Evolutionary conservation across 352 stramenopile species (phyloP), one percentile per base, ranked within the genome.

Genomic region (Lagenidium giganteum): DNA sequence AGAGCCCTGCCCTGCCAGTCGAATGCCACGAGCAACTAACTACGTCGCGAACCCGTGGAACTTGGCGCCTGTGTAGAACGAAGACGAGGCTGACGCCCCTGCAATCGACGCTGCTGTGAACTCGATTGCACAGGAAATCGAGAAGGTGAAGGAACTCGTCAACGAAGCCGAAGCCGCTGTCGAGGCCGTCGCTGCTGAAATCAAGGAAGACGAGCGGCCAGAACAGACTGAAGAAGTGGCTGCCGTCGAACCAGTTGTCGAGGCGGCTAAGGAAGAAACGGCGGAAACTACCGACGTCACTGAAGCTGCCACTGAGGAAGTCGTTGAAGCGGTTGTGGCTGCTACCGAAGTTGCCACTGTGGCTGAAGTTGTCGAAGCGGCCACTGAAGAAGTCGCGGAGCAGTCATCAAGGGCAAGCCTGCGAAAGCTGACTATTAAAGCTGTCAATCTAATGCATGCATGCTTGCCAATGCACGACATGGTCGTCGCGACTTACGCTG

Each of bases 41-140:
- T 14, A 51, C 49, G 22, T 57, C 36, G 32, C 51, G 45, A 67
- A 60, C 38, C 68, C 70, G 17, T 84, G 74, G 74, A 87, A 87
- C 44, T 43, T 75, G 21, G 47, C 67, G 8, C 57, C 64, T 34
- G 52, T 60, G 18, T 41, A 64, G 47, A 42, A 67, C 6, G 48
- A 61, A 46, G n/a, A n/a, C n/a, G n/a, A n/a, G n/a, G n/a, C 35
- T 12, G 35, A 13, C 16, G 16, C 8, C 9, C 7, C 18, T 38
- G 32, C 7, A 9, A n/a, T 21, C 7, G 32, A 60, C 35, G 24
- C 47, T 45, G 24, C 42, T 13, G 34, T 39, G 17, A 34, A 46
- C 7, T 33, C 50, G 25, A 40, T 44, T 7, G 47, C 48, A 5
- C 42, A 60, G 31, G 40, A 56, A 35, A 40, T 61, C 11, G 44